Percentiles rank a stretch among this genome's conserved stretches.
Conservation (phyloP, 2,329 filamentous ascomycete species). For the Diaporthe amygdali region DNA sequence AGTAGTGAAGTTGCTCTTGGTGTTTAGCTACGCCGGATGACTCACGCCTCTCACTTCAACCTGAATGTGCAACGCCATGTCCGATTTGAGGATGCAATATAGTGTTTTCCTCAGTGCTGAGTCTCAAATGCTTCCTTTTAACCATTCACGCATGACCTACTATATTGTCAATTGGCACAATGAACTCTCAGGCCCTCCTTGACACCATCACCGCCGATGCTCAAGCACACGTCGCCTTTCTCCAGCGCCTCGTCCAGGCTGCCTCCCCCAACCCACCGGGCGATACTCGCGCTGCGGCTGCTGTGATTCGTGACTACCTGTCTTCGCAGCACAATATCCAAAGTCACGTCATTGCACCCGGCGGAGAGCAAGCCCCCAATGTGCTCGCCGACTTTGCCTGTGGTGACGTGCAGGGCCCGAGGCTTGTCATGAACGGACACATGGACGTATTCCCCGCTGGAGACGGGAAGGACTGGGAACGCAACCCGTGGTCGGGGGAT, state of each 20-base stretch:
- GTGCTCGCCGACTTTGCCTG: constrained; percentile 38
- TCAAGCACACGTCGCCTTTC: background rate
- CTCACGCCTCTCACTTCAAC: background rate
- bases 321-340: constrained; percentile 28
- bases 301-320: constrained; percentile 38
- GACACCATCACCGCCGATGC: constrained; percentile 18
- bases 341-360: constrained; percentile 35
- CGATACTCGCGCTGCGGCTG: constrained; percentile 39
- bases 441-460: constrained; percentile 47
- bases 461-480: constrained; percentile 38
- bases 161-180: background rate
- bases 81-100: too few relatives aligned
- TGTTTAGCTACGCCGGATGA: constrained; percentile 3
- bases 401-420: constrained; percentile 28
- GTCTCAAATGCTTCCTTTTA: background rate
- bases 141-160: background rate
- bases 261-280: constrained; percentile 45
- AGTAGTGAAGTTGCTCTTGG: too few relatives aligned
- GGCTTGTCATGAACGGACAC: constrained; percentile 46
- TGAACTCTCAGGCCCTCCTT: constrained; percentile 25
- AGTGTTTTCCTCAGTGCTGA: background rate
- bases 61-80: too few relatives aligned
- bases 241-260: constrained; percentile 35
- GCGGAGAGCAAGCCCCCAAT: constrained; percentile 36
- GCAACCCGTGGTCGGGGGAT: constrained; percentile 42